Evolutionary conservation across 495 filamentous ascomycete species (phyloP), one percentile per base, ranked within the genome.

Genomic region (Aspergillus biplanus): DNA sequence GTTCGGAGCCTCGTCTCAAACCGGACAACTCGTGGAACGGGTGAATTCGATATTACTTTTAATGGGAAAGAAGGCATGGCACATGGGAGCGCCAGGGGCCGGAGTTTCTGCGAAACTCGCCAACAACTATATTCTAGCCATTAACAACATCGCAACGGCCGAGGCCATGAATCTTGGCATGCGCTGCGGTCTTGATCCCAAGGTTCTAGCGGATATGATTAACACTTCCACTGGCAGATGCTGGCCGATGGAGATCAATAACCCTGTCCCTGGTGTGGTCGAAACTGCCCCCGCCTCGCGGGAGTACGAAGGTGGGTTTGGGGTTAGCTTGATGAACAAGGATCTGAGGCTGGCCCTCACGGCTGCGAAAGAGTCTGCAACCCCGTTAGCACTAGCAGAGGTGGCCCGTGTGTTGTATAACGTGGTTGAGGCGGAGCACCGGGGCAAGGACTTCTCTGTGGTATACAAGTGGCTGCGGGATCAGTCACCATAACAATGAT

Each of bases 101-200:
- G 93, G 93, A 3, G 81, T 97, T 0, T 87, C 89, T 3, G 92
- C 87, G 11, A 97, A 97, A 73, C 82, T 97, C 7, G 91, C 93
- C 33, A 97, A 97, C 74, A 97, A 97, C 70, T 97, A 97, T 71
- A 86, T 97, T 44, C 81, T 97, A 11, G 92, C 92, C 3, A 87
- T 97, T 61, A 93, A 91, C 73, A 97, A 97, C 69, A 93, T 97
- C 66, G 93, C 91, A 3, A 93, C 91, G 0, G 89, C 90, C 1
- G 93, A 97, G 75, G 93, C 92, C 0, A 96, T 97, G 93, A 92
- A 93, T 64, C 84, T 97, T 18, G 93, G 92, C 32, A 86, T 94
- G 21, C 86, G 85, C 64, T 91, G 89, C 83, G 93, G 93, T 2
- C 83, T 97, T 9, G 90, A 97, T 58, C 87, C 90, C 11, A 89